These are phyloP conservation scores for Agaricus blazei DNA, from an alignment of 768 basidiomycete species.

Conservation along the genomic window DNA sequence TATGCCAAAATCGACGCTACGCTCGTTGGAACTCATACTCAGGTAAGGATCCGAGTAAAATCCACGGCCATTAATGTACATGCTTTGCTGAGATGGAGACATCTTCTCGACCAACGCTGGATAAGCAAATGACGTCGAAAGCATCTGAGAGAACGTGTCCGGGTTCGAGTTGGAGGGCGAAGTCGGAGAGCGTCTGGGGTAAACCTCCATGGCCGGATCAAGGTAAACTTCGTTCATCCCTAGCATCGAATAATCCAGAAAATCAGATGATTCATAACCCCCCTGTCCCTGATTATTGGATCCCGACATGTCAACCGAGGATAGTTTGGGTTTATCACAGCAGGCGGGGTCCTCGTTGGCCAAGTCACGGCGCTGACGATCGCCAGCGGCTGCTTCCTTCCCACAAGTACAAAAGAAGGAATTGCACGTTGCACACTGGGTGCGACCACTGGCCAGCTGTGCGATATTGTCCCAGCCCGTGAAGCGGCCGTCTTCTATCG, in stretches of 20 bases:
- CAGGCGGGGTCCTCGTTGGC: background rate
- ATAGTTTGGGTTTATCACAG: conserved; percentile 3
- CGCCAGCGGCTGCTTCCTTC: background rate
- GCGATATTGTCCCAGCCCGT: conserved; percentile 1
- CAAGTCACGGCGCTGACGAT: background rate
- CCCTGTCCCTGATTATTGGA: background rate
- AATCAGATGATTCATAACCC: conserved; percentile 1
- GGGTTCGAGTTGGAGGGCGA: conserved; percentile 28
- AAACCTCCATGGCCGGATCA: conserved; percentile 9
- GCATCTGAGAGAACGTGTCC: conserved; percentile 15
- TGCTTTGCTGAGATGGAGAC: conserved; percentile 22
- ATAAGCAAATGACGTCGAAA: background rate
- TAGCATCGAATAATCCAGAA: conserved; percentile 10
- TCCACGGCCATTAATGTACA: conserved; percentile 19
- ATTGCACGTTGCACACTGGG: conserved; percentile 5
- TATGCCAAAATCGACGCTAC: background rate
- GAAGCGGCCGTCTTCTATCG: background rate
- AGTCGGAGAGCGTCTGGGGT: conserved; percentile 25
- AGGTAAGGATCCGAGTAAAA: background rate
- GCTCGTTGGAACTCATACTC: background rate
- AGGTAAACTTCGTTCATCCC: background rate
- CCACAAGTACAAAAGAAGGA: conserved; percentile 8
- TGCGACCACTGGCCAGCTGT: background rate
- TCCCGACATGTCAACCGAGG: background rate
- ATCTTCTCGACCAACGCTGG: conserved; percentile 10